Conservation (phyloP, 257 asterid genomes). For the Solanum dulcamara region DNA sequence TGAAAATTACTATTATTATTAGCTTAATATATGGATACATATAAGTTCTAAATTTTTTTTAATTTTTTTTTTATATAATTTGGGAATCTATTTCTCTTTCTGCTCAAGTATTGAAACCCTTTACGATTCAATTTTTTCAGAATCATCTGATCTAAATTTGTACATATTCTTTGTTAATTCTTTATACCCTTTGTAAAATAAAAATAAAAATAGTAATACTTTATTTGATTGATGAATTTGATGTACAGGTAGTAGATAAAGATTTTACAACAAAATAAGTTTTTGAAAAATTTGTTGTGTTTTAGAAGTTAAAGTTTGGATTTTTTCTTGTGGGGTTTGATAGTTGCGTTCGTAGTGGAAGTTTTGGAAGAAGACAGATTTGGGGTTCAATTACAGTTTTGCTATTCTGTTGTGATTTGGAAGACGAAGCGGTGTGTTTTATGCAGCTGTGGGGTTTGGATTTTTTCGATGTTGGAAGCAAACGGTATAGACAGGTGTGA, state of each 20-base stretch:
- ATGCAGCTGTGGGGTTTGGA: constrained; percentile 17
- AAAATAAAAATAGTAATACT: not conserved
- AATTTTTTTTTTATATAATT: not conserved
- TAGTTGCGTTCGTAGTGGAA: constrained; percentile 5
- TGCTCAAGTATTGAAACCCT: not conserved
- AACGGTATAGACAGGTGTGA: constrained; percentile 37
- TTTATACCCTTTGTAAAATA: not conserved
- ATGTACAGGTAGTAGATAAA: not conserved
- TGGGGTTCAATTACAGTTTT: not conserved
- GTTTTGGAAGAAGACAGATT: constrained; percentile 11
- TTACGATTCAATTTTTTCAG: not conserved
- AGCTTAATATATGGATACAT: not conserved
- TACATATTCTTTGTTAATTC: constrained; percentile 23
- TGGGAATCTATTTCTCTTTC: constrained; percentile 15
- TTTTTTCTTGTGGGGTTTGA: constrained; percentile 16
- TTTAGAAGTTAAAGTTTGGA: constrained; percentile 7
- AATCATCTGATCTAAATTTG: constrained; percentile 7
- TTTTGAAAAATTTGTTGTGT: constrained; percentile 35
- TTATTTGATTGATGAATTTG: not conserved
- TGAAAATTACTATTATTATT: not conserved
- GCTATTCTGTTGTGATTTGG: constrained; percentile 29
- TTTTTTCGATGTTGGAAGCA: constrained; percentile 37
- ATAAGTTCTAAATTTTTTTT: not conserved
- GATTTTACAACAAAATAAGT: constrained; percentile 29
- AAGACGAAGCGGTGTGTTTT: not conserved